phyloP scores from a whole-genome alignment of 352 stramenopile species.

The Phytophthora syringae region DNA sequence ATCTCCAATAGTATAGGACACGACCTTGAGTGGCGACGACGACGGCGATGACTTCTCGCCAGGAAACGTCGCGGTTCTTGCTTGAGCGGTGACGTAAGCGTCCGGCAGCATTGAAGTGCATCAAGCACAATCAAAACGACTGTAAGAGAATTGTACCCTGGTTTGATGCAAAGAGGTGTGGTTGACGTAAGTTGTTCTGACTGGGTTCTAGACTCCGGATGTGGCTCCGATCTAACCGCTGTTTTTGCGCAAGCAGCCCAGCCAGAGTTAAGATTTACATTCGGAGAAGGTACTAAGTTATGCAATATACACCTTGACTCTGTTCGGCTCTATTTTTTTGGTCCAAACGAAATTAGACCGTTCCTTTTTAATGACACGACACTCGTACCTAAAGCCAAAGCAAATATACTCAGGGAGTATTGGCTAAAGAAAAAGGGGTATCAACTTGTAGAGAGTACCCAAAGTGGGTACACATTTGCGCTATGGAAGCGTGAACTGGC shows the following conservation, averaged over 20 bases:
- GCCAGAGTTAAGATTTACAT: constrained; percentile 17
- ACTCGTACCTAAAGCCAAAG: constrained; percentile 1
- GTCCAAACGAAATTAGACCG: not conserved
- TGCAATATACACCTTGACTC: not conserved
- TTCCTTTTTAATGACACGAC: not conserved
- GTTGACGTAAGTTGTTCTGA: constrained; percentile 3
- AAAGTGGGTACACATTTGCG: not conserved
- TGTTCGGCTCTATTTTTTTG: not conserved
- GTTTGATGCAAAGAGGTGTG: not conserved
- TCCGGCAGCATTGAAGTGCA: constrained; percentile 1
- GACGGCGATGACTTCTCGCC: not conserved
- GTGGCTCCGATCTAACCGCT: constrained; percentile 6
- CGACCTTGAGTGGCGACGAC: no score
- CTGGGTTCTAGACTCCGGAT: constrained; percentile 14
- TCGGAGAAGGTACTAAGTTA: constrained; percentile 1
- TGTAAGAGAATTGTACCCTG: not conserved
- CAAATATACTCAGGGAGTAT: constrained; percentile 6
- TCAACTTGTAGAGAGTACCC: not conserved
- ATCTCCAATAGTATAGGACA: not conserved
- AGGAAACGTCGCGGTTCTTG: not conserved
- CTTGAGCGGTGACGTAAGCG: not conserved
- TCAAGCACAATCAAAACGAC: not conserved
- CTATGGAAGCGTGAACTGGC: not conserved
- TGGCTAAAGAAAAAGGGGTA: not conserved
- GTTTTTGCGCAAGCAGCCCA: constrained; percentile 4